Base-by-base conservation (phyloP, 2,329 filamentous ascomycete species). In the Aureobasidium melanogenum region DNA sequence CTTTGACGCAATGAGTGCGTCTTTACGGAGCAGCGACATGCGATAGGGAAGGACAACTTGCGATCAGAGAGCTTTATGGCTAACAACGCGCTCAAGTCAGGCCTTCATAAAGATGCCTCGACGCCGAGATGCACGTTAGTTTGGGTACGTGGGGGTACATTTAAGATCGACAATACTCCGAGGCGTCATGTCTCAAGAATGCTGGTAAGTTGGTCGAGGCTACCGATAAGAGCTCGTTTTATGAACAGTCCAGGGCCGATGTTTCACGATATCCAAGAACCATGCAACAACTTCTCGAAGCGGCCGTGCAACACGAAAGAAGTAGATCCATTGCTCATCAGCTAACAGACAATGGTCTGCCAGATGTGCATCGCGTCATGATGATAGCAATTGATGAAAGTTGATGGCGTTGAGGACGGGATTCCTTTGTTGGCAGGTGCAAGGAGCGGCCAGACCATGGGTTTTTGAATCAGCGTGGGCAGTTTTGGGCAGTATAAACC, bases 281-380 rank as follows among this genome's bases (percentile, higher is more conserved):
- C 24, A 56, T 56, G 52, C 52, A 56, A 44, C 28, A 44, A 28
- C 28, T 56, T 44, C 52, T 56, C 34, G 52, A 56, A 26, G 28
- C 28, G 38, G 52, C n/a, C 28, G 39, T 22, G 22, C 19, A n/a
- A 41, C 36, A 41, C 50, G 50, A 39, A 9, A 38, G 8, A 34
- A 8, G 38, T 24, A 9, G 36, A 41, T 17, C 24, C 28, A 44
- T 44, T 32, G 22, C 51, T 43, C 26, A 43, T 32, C 17, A 43
- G 17, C 22, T n/a, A 41, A 15, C 15, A 43, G 24, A 22, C 9
- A 34, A 34, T n/a, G 26, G 28, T 34, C 30, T 34, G n/a, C 17
- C 39, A 34, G 26, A 24, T 28, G 7, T n/a, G 19, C 6, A 14
- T 26, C 15, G 17, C 22, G 10, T 44, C 17, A 17, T 44, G 38